Evolutionary conservation across 345 rosid genomes (phyloP), one percentile per base, ranked within the genome.

Genomic region (Aquilaria sinensis): DNA sequence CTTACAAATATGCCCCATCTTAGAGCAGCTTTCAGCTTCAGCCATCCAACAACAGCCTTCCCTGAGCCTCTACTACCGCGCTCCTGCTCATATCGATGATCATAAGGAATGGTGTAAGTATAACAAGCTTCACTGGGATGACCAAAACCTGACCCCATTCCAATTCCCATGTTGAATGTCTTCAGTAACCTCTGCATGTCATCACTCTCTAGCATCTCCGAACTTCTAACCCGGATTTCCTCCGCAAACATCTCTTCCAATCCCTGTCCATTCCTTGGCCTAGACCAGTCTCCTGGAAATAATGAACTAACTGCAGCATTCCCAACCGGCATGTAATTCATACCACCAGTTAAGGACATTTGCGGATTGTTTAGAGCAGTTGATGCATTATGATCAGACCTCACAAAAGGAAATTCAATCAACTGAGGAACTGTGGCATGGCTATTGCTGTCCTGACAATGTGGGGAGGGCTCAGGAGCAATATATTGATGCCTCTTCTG

Each of bases 1-100:
- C 98, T 89, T 48, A 88, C 71, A 61, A 93, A 93, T 66, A 90
- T 88, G n/a, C 98, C 98, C 97, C 98, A 93, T 57, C 96, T 78
- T 77, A 93, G 67, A 5, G 92, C 96, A 23, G 92, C 96, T 73
- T 85, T 88, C 31, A 88, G 85, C 77, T 88, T 88, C 52, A 88
- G 92, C 98, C 98, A 93, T 5, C 98, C 97, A 9, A 93, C 96
- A 6, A 90, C 94, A 34, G 98, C 97, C 70, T 88, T 93, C 29
- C 93, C 98, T 0, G 98, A 84, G 4, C 96, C 81, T 66, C 78
- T 67, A 13, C 78, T 61, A 23, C 43, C 3, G 14, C 70, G 77
- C 46, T 70, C 81, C 53, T 66, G 75, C 10, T 34, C 59, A 47
- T 68, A 71, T 52, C 70, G 83, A 71, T 83, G 78, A 47, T 79